phyloP scores from a whole-genome alignment of 108 stramenopile genomes.

The Fistulifera pelliculosa region DNA sequence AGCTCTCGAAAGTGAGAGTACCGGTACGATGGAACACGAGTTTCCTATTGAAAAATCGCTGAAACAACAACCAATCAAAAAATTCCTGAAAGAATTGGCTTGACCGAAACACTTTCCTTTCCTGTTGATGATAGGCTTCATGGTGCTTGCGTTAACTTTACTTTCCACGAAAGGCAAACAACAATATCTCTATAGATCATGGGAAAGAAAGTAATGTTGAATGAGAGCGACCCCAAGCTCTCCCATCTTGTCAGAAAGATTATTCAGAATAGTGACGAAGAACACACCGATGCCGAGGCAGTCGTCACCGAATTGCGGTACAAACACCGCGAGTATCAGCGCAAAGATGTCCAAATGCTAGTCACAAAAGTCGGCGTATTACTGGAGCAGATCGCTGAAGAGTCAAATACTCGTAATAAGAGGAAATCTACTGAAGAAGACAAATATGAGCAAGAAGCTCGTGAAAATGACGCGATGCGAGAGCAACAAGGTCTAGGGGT shows the following conservation, averaged over 20 bases:
- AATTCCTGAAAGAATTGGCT: too few relatives aligned
- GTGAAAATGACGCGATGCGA: conserved; percentile 23
- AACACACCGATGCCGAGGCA: conserved; percentile 27
- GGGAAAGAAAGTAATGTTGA: too few relatives aligned
- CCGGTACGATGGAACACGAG: too few relatives aligned
- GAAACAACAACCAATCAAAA: too few relatives aligned
- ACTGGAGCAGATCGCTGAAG: conserved; percentile 3
- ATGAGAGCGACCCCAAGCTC: conserved; percentile 30
- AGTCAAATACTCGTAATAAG: conserved; percentile 12
- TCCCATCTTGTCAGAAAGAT: conserved; percentile 38
- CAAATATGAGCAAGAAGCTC: conserved; percentile 36
- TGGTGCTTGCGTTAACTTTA: too few relatives aligned
- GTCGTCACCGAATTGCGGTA: conserved; percentile 17
- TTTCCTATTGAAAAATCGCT: too few relatives aligned
- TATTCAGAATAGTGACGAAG: conserved; percentile 6
- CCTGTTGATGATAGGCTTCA: too few relatives aligned
- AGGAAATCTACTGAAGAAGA: conserved; percentile 23
- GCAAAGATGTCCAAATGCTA: conserved; percentile 2
- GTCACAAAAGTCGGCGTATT: neutral
- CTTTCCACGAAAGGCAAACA: too few relatives aligned
- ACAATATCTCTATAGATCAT: too few relatives aligned
- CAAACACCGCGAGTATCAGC: neutral
- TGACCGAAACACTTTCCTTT: too few relatives aligned
- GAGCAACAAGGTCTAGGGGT: conserved; percentile 16
- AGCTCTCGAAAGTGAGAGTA: too few relatives aligned